These are phyloP conservation scores for Scutellaria baicalensis DNA, from an alignment of 257 asterid genomes.

Conservation along the genomic window DNA sequence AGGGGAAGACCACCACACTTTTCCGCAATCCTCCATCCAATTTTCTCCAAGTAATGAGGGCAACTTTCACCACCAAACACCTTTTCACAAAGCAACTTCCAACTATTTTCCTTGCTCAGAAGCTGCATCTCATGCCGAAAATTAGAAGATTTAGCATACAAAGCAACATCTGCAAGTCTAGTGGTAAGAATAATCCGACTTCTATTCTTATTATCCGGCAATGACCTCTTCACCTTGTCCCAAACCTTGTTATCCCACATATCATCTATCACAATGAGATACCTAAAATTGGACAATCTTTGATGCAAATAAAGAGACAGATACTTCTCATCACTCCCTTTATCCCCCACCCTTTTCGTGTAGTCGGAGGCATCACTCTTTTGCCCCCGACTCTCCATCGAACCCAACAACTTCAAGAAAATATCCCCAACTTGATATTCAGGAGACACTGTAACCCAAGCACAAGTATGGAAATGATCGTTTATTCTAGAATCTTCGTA, in stretches of 20 bases:
- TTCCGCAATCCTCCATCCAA: constrained; percentile 7
- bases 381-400: not conserved
- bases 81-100: constrained; percentile 2
- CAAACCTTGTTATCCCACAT: constrained; percentile 7
- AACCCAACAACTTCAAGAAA: not conserved
- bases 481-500: not conserved
- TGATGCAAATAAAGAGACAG: not conserved
- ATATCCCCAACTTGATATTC: not conserved
- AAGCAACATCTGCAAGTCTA: not conserved
- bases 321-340: not conserved
- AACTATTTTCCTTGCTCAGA: not conserved
- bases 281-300: not conserved
- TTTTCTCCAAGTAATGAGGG: not conserved
- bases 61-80: not conserved
- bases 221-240: not conserved
- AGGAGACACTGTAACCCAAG: constrained; percentile 10
- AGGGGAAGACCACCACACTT: constrained; percentile 29
- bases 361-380: not conserved
- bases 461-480: not conserved
- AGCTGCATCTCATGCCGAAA: not conserved
- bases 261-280: constrained; percentile 23
- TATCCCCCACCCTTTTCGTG: not conserved
- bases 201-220: constrained; percentile 6
- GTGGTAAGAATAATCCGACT: constrained; percentile 21
- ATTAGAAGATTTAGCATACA: not conserved